These are phyloP conservation scores for Protomyces macrosporus DNA, from an alignment of 1,139 yeast species.

Conservation along the genomic window DNA sequence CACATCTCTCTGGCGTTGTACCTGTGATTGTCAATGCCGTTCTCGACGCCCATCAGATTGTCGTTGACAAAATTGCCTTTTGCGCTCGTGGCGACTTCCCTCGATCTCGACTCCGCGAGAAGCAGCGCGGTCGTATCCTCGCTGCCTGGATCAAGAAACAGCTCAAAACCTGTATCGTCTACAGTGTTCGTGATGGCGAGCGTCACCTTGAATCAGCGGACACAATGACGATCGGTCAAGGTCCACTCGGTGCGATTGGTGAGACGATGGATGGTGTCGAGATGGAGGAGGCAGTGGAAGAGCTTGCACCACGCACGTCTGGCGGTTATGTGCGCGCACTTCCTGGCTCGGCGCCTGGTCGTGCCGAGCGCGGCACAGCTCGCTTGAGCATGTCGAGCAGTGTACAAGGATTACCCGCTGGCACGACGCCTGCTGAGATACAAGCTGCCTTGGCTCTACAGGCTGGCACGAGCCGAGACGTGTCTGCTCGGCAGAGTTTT, in stretches of 20 bases:
- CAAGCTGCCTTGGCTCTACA: neutral
- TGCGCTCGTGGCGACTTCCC: slow-evolving; percentile 62
- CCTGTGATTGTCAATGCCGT: slow-evolving; percentile 78
- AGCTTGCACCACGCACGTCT: slow-evolving; percentile 44
- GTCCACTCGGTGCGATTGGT: slow-evolving; percentile 41
- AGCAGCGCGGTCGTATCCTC: slow-evolving; percentile 68
- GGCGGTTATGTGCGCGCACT: slow-evolving; percentile 53
- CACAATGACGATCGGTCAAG: slow-evolving; percentile 74
- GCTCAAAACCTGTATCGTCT: slow-evolving; percentile 34
- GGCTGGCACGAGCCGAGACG: neutral
- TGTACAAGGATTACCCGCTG: neutral
- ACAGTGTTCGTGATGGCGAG: slow-evolving; percentile 16
- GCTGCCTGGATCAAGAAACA: slow-evolving; percentile 49
- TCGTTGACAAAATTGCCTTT: slow-evolving; percentile 82
- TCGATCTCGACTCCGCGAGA: slow-evolving; percentile 63
- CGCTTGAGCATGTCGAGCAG: slow-evolving; percentile 1
- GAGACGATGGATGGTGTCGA: slow-evolving; percentile 44
- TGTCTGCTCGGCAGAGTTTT: neutral
- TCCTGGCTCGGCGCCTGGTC: slow-evolving; percentile 42
- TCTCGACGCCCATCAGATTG: slow-evolving; percentile 72
- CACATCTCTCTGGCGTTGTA: slow-evolving; percentile 62
- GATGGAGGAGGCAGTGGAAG: slow-evolving; percentile 52
- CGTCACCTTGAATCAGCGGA: slow-evolving; percentile 64
- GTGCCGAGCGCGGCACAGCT: neutral
- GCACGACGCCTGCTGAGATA: neutral